Conservation (phyloP, 352 stramenopile genomes). For the Pythium plurisporium region DNA sequence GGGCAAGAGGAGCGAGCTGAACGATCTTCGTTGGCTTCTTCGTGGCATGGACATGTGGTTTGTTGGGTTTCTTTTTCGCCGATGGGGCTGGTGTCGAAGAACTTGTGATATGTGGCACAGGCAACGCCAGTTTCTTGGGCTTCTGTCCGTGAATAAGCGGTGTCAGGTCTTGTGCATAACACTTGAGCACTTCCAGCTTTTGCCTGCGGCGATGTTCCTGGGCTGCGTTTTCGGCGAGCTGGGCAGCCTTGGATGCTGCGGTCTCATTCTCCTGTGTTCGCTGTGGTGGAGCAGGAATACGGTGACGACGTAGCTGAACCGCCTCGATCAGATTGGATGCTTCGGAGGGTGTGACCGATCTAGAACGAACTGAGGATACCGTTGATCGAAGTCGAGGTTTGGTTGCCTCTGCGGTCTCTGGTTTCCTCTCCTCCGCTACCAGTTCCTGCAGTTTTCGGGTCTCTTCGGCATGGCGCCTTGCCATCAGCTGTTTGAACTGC, state of each 20-base stretch:
- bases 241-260: background rate
- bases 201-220: conserved; percentile 32
- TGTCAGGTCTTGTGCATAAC: conserved; percentile 62
- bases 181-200: conserved; percentile 31
- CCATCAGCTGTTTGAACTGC: conserved; percentile 16
- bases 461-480: conserved; percentile 31
- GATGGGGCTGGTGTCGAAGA: background rate
- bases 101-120: background rate
- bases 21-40: conserved; percentile 2
- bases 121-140: conserved; percentile 35
- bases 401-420: background rate
- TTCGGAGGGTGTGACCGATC: background rate
- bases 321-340: background rate
- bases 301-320: background rate
- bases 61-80: background rate
- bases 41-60: background rate
- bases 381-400: background rate
- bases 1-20: conserved; percentile 7
- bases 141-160: conserved; percentile 48
- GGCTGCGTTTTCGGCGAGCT: conserved; percentile 7
- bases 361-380: background rate
- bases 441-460: background rate
- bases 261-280: background rate
- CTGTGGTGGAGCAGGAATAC: background rate
- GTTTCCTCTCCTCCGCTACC: background rate